phyloP scores from a whole-genome alignment of 805 yeast species.

The Kluyveromyces wickerhamii region DNA sequence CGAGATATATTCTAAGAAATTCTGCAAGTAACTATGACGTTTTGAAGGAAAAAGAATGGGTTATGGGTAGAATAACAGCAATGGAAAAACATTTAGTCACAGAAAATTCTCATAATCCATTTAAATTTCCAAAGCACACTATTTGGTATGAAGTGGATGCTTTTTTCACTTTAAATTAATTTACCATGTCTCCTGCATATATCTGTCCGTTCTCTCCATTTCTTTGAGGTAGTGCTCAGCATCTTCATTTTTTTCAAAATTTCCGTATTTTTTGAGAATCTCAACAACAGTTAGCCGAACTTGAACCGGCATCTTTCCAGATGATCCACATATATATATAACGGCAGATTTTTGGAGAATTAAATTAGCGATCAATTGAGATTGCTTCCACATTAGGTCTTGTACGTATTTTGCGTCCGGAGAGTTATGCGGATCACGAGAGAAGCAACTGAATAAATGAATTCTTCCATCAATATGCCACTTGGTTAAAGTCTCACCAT shows the following conservation, averaged over 20 bases:
- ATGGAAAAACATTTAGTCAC: constrained; percentile 49
- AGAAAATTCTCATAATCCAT: constrained; percentile 49
- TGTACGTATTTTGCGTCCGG: constrained; percentile 65
- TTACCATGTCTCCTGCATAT: constrained; percentile 88
- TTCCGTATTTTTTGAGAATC: constrained; percentile 42
- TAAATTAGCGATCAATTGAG: constrained; percentile 41
- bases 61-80: constrained; percentile 60
- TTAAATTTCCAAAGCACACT: constrained; percentile 50
- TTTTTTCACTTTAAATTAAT: constrained; percentile 3
- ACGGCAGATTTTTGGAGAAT: constrained; percentile 49
- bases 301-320: constrained; percentile 89
- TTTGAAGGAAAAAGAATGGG: constrained; percentile 59
- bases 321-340: constrained; percentile 82
- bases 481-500: constrained; percentile 44
- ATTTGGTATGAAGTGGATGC: constrained; percentile 61
- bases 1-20: constrained; percentile 66
- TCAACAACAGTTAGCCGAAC: constrained; percentile 73
- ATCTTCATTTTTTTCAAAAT: constrained; percentile 31
- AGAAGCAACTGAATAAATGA: constrained; percentile 37
- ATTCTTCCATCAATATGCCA: constrained; percentile 32
- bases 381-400: constrained; percentile 50
- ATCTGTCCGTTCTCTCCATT: constrained; percentile 59
- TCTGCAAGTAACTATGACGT: constrained; percentile 23
- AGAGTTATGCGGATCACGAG: constrained; percentile 36
- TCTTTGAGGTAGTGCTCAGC: constrained; percentile 44